Conservation (phyloP, 2,329 filamentous ascomycete species). For the Mycogone perniciosa region DNA sequence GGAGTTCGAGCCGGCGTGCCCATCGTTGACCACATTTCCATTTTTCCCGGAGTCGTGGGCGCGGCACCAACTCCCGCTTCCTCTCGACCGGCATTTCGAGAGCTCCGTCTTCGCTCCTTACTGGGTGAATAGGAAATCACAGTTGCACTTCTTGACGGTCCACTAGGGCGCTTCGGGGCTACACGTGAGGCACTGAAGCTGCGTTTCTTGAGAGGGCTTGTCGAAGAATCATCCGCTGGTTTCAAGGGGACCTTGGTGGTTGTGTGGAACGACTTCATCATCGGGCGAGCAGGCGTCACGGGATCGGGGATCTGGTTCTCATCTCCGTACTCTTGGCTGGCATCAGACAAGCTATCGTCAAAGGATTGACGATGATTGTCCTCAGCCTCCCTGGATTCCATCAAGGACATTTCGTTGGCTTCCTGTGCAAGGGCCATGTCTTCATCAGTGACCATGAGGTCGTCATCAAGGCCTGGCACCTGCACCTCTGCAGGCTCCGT, state of each 20-base stretch:
- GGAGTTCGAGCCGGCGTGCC: slow-evolving; percentile 53
- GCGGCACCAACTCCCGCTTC: slow-evolving; percentile 23
- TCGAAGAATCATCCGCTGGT: slow-evolving; percentile 53
- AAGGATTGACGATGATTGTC: slow-evolving; percentile 29
- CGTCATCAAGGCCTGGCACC: slow-evolving; percentile 37
- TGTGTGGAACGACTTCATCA: slow-evolving; percentile 56
- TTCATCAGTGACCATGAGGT: slow-evolving; percentile 45
- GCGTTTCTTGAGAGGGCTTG: slow-evolving; percentile 42
- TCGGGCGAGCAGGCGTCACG: slow-evolving; percentile 48
- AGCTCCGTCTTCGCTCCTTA: slow-evolving; percentile 32
- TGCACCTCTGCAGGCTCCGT: slow-evolving; percentile 18
- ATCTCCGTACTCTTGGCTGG: slow-evolving; percentile 60
- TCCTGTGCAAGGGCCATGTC: slow-evolving; percentile 53
- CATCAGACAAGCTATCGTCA: slow-evolving; percentile 50
- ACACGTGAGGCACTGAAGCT: slow-evolving; percentile 46
- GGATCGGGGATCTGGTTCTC: slow-evolving; percentile 54
- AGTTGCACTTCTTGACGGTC: slow-evolving; percentile 42
- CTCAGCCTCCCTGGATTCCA: slow-evolving; percentile 38
- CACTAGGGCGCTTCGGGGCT: slow-evolving; percentile 36
- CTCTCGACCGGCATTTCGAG: slow-evolving; percentile 7
- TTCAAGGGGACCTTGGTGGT: slow-evolving; percentile 73
- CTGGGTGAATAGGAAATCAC: slow-evolving; percentile 50
- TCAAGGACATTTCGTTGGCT: slow-evolving; percentile 53
- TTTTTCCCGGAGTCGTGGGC: slow-evolving; percentile 39
- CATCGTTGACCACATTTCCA: slow-evolving; percentile 46